Conservation (phyloP, 108 stramenopile species). For the Skeletonema grethae region DNA sequence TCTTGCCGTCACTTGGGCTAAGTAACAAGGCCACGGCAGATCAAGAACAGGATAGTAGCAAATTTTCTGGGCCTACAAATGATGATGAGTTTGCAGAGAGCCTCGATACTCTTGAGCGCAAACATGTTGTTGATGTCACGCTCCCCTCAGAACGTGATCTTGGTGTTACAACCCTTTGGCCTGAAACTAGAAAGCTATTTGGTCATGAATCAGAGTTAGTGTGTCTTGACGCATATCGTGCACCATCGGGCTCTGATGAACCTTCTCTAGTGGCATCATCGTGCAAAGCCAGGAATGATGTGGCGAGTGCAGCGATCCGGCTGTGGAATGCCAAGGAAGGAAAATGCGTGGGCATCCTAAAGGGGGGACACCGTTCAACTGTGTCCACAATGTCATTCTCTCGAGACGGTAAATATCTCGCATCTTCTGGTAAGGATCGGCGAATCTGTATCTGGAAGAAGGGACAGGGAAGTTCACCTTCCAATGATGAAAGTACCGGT, state of each 20-base stretch:
- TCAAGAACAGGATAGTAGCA: constrained; percentile 34
- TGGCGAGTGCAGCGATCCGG: constrained; percentile 77
- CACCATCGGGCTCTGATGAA: constrained; percentile 30
- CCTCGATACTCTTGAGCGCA: constrained; percentile 13
- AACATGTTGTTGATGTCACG: constrained; percentile 23
- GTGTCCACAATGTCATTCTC: constrained; percentile 83
- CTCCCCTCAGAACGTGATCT: constrained; percentile 85
- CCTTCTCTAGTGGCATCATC: constrained; percentile 74
- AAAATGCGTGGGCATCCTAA: constrained; percentile 70
- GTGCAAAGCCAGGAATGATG: constrained; percentile 80
- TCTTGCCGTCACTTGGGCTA: constrained; percentile 83
- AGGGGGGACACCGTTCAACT: constrained; percentile 85
- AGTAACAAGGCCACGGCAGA: constrained; percentile 83
- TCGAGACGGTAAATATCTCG: constrained; percentile 72
- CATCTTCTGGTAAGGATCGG: constrained; percentile 87
- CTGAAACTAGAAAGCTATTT: constrained; percentile 79
- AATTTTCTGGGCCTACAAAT: constrained; percentile 32
- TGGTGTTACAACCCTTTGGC: constrained; percentile 83
- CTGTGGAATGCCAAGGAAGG: constrained; percentile 73
- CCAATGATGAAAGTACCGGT: neutral
- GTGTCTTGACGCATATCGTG: constrained; percentile 68
- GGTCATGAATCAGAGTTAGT: constrained; percentile 87
- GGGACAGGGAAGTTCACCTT: neutral
- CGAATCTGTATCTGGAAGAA: constrained; percentile 84
- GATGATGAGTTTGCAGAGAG: constrained; percentile 25